Evolutionary conservation across 2,329 filamentous ascomycete genomes (phyloP).

Genomic region (Chaetomium globosum): DNA sequence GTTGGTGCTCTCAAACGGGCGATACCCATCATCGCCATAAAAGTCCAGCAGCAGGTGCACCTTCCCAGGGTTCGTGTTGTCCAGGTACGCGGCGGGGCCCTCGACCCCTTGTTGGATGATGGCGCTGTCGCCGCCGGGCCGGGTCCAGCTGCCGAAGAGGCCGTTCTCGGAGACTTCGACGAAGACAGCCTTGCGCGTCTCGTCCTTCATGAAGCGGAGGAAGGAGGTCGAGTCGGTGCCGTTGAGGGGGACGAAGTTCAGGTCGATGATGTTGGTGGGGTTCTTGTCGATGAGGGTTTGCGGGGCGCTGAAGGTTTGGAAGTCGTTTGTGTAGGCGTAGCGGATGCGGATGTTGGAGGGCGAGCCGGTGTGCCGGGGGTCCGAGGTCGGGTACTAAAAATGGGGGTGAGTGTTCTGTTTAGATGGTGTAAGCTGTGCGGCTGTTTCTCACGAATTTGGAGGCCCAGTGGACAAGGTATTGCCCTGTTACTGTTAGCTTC

Average conservation of each 20-base stretch:
- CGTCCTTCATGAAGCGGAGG: slow-evolving; percentile 59
- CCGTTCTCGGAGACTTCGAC: slow-evolving; percentile 53
- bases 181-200: slow-evolving; percentile 55
- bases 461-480: slow-evolving; percentile 53
- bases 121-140: slow-evolving; percentile 49
- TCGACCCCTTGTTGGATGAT: slow-evolving; percentile 50
- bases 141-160: slow-evolving; percentile 56
- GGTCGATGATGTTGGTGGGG: slow-evolving; percentile 55
- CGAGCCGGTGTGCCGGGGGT: slow-evolving; percentile 52
- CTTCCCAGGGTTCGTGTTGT: slow-evolving; percentile 46
- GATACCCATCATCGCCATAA: slow-evolving; percentile 52
- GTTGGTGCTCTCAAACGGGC: slow-evolving; percentile 51
- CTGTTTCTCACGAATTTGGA: slow-evolving; percentile 49
- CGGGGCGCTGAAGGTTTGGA: slow-evolving; percentile 54
- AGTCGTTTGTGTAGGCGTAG: slow-evolving; percentile 59
- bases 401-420: neutral
- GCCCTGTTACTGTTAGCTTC: slow-evolving; percentile 34
- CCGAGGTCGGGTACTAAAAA: slow-evolving; percentile 49
- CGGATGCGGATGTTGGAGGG: slow-evolving; percentile 52
- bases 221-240: slow-evolving; percentile 40
- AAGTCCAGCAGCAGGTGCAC: slow-evolving; percentile 55
- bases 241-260: slow-evolving; percentile 56
- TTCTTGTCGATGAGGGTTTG: slow-evolving; percentile 54
- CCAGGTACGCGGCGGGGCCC: slow-evolving; percentile 50
- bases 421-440: neutral